Evolutionary conservation across 495 filamentous ascomycete species (phyloP).

Genomic region (Monascus purpureus): DNA sequence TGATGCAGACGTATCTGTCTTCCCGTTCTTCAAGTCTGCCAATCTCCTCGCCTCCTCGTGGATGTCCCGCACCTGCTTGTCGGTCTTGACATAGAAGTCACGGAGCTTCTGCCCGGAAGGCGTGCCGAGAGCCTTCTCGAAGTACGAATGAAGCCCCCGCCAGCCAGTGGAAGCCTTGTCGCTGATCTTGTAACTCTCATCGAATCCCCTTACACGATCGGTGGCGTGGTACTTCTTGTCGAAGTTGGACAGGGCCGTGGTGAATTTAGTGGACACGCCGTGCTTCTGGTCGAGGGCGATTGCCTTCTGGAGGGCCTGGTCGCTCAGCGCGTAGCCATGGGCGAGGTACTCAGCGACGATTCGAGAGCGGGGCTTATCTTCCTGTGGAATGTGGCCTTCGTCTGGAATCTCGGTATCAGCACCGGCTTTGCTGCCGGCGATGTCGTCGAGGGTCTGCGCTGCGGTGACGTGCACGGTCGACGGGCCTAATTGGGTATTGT

Average conservation of each 20-base stretch:
- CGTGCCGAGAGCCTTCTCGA: constrained; percentile 77
- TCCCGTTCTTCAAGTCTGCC: constrained; percentile 71
- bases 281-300: constrained; percentile 87
- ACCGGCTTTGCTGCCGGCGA: constrained; percentile 40
- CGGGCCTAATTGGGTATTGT: constrained; percentile 82
- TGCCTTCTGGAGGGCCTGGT: constrained; percentile 69
- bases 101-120: constrained; percentile 77
- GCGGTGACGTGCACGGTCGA: constrained; percentile 65
- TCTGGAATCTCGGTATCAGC: constrained; percentile 36
- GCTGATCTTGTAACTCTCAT: constrained; percentile 61
- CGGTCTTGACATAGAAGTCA: constrained; percentile 66
- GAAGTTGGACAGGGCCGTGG: constrained; percentile 54
- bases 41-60: constrained; percentile 78
- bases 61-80: constrained; percentile 83
- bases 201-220: constrained; percentile 61
- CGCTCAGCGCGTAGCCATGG: constrained; percentile 79
- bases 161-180: constrained; percentile 49
- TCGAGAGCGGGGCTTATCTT: constrained; percentile 86
- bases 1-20: constrained; percentile 29
- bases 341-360: constrained; percentile 93
- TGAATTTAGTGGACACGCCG: constrained; percentile 67
- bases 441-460: constrained; percentile 47
- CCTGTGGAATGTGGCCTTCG: constrained; percentile 62
- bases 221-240: constrained; percentile 70
- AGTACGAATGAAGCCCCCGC: constrained; percentile 63